These are phyloP conservation scores for Gossypium bickii DNA, from an alignment of 345 rosid genomes.

Conservation along the genomic window DNA sequence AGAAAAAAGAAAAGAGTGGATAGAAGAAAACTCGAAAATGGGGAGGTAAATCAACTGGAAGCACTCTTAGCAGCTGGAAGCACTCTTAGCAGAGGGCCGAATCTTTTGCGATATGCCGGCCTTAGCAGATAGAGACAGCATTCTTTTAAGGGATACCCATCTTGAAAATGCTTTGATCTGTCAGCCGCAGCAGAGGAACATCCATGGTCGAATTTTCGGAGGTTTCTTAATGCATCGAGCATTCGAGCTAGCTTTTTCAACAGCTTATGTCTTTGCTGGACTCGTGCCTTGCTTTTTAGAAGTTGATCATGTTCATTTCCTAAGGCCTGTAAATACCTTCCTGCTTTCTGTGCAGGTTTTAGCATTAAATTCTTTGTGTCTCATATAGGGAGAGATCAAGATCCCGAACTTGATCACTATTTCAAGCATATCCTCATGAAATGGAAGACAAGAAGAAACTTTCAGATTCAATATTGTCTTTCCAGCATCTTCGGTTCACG, in stretches of 20 bases:
- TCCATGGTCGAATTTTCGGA: conserved; percentile 82
- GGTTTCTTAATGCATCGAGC: conserved; percentile 88
- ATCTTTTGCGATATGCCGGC: conserved; percentile 88
- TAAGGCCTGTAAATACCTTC: conserved; percentile 59
- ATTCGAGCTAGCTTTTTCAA: conserved; percentile 78
- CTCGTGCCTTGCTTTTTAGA: conserved; percentile 68
- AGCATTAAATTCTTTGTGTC: neutral
- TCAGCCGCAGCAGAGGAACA: conserved; percentile 84
- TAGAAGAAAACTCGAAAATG: conserved; percentile 28
- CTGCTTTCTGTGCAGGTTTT: neutral
- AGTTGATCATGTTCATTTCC: conserved; percentile 88
- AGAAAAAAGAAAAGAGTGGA: conserved; percentile 50
- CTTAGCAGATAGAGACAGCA: conserved; percentile 80
- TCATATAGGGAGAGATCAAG: neutral
- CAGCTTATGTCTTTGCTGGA: conserved; percentile 83
- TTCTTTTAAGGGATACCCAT: conserved; percentile 58
- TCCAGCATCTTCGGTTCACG: neutral
- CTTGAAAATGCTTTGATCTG: conserved; percentile 77
- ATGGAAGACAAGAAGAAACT: too few species aligned
- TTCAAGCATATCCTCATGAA: too few species aligned
- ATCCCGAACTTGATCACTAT: neutral
- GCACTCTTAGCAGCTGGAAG: conserved; percentile 63
- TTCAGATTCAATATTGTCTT: neutral
- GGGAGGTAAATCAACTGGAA: conserved; percentile 46
- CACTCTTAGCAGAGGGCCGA: conserved; percentile 79